Conservation (phyloP, 2,329 filamentous ascomycete species). For the Ploettnerulaceae sp. region DNA sequence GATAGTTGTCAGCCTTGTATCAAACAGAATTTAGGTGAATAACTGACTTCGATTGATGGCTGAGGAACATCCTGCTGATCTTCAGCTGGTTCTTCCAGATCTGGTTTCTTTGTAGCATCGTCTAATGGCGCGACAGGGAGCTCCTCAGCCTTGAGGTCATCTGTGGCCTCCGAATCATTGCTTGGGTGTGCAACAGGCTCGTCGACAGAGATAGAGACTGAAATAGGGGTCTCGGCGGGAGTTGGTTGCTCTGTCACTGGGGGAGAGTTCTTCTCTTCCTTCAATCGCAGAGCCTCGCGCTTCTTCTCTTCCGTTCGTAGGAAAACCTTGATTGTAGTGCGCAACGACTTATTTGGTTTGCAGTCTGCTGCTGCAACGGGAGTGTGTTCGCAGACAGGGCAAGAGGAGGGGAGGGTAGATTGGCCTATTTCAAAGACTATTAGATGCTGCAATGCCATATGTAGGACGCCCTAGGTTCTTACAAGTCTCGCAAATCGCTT, state of each 20-base stretch:
- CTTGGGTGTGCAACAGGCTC: constrained; percentile 4
- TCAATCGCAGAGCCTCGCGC: constrained; percentile 57
- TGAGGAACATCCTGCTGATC: constrained; percentile 36
- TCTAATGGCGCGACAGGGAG: constrained; percentile 10
- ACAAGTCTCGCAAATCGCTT: constrained; percentile 90
- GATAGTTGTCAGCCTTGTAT: constrained; percentile 17
- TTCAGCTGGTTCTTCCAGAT: constrained; percentile 18
- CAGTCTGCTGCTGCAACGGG: constrained; percentile 83
- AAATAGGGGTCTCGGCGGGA: constrained; percentile 16
- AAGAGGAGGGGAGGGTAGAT: constrained; percentile 68
- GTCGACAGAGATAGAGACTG: constrained; percentile 7
- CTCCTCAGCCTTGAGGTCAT: constrained; percentile 16
- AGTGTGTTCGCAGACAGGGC: constrained; percentile 88
- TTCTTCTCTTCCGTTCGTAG: constrained; percentile 90
- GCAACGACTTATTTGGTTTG: constrained; percentile 83
- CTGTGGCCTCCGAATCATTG: constrained; percentile 1
- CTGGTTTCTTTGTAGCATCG: constrained; percentile 5
- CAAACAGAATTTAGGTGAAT: neutral
- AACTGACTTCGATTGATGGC: constrained; percentile 36
- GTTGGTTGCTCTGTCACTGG: constrained; percentile 30
- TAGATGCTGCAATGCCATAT: constrained; percentile 1
- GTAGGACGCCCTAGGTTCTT: constrained; percentile 23
- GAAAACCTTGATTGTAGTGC: constrained; percentile 88
- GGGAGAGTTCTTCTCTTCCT: constrained; percentile 37
- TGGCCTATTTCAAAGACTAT: constrained; percentile 53